Conservation (phyloP, 192 early-diverging fungal species). For the Coemansia sp. region DNA sequence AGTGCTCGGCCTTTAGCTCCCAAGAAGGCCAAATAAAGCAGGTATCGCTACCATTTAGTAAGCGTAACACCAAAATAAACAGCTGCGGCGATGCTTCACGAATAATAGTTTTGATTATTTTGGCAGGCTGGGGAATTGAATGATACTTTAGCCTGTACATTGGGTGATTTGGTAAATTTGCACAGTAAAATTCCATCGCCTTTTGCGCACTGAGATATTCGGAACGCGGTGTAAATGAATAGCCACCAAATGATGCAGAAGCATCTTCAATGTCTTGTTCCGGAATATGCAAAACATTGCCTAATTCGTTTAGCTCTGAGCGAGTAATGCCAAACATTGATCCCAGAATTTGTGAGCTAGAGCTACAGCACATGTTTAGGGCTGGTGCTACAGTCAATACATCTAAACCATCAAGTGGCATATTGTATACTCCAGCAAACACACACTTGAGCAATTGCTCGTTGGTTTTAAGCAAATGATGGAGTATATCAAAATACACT, state of each 20-base stretch:
- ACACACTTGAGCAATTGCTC: neutral
- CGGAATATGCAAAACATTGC: neutral
- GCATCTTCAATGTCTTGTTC: too few relatives aligned
- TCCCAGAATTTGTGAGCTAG: neutral
- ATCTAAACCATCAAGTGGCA: neutral
- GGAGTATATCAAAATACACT: neutral
- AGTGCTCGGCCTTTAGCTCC: neutral
- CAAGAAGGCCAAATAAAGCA: neutral
- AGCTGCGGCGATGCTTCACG: neutral
- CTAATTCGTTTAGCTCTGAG: neutral
- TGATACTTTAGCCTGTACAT: neutral
- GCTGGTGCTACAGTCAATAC: neutral
- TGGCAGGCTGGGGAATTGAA: neutral
- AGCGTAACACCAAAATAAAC: neutral
- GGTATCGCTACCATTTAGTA: neutral
- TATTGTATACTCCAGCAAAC: neutral
- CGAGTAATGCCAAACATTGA: slow-evolving; percentile 1
- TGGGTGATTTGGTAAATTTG: neutral
- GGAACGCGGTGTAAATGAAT: too few relatives aligned
- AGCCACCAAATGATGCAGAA: too few relatives aligned
- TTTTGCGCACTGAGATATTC: neutral
- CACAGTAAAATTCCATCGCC: too few relatives aligned
- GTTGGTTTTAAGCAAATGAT: neutral
- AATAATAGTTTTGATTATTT: neutral
- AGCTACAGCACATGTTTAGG: neutral